Base-by-base conservation (phyloP, 1,139 yeast genomes). In the Kodamaea fungicola region DNA sequence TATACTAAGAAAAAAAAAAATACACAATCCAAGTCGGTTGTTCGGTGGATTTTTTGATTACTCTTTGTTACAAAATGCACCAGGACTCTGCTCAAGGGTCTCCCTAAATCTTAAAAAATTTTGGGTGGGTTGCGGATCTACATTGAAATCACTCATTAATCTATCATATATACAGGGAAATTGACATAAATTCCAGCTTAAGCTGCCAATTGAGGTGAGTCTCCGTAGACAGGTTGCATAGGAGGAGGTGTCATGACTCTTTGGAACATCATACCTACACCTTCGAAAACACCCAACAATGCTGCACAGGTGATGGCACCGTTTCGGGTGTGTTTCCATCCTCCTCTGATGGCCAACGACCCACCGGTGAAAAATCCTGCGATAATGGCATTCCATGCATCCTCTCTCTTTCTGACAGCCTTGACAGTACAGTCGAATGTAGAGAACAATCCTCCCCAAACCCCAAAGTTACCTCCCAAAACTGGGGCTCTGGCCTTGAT, bases 311-410 rank as follows among this genome's bases (percentile, higher is more conserved):
- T 87, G 52, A 94, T 89, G 51, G 98, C 97, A 42, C 95, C 85
- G 64, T 90, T 92, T 68, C 97, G 77, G 38, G 96, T 87, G 62
- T 90, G 97, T 70, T 80, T 87, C 92, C 96, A 88, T 38, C 98
- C 99, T 53, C 98, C 97, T 79, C 99, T 87, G 51, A 94, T 80
- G 44, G 98, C 98, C 51, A 92, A 74, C 10, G 97, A 82, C 53
- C 98, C 99, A 74, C 99, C 99, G 35, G 96, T 90, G 73, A 88
- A 88, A 63, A 94, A 90, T 40, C 99, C 98, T 26, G 98, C 97
- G 60, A 92, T 84, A 54, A 92, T 92, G 43, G 97, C 97, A 62
- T 92, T 92, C 86, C 95, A 87, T 7, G 97, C 96, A 62, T 92
- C 99, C 66, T 92, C 99, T 70, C 97, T 87, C 65, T 87, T 85